Conservation (phyloP, 176 grass and related monocot genomes). For the Phyllostachys edulis region DNA sequence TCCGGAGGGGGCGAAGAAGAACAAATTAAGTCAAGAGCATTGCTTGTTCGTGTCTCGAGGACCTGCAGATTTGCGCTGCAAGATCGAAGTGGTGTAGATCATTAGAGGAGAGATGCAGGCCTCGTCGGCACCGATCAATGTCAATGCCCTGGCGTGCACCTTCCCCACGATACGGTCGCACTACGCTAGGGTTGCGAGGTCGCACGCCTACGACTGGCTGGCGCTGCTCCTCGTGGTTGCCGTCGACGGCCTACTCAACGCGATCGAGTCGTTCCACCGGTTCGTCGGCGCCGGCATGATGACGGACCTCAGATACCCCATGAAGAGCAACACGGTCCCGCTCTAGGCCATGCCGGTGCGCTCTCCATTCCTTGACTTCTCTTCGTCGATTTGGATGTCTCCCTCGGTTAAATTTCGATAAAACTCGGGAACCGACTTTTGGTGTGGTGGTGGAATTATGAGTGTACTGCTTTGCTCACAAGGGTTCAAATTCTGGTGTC, state of each 20-base stretch:
- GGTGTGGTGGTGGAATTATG: too few species aligned
- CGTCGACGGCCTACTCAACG: slow-evolving; percentile 48
- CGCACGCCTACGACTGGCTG: slow-evolving; percentile 59
- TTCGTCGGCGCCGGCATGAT: slow-evolving; percentile 73
- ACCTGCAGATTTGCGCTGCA: background rate
- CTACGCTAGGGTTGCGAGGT: slow-evolving; percentile 18
- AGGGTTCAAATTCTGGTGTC: too few species aligned
- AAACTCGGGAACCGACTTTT: too few species aligned
- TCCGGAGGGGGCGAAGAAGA: background rate
- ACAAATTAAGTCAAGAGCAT: background rate
- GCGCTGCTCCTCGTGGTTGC: slow-evolving; percentile 43
- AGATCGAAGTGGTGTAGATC: background rate
- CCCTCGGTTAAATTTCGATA: too few species aligned
- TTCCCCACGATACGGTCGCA: slow-evolving; percentile 28
- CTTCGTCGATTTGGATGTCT: background rate
- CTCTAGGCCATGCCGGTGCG: slow-evolving; percentile 54
- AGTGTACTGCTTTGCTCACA: too few species aligned
- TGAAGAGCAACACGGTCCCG: slow-evolving; percentile 77
- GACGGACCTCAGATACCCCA: slow-evolving; percentile 61
- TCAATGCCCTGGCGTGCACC: background rate
- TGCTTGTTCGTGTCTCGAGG: background rate
- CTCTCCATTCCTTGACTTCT: background rate
- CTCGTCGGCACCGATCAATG: background rate
- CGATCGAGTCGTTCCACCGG: slow-evolving; percentile 75
- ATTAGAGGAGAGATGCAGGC: background rate